phyloP scores from a whole-genome alignment of 192 early-diverging fungal species.

The Backusella australiensis region DNA sequence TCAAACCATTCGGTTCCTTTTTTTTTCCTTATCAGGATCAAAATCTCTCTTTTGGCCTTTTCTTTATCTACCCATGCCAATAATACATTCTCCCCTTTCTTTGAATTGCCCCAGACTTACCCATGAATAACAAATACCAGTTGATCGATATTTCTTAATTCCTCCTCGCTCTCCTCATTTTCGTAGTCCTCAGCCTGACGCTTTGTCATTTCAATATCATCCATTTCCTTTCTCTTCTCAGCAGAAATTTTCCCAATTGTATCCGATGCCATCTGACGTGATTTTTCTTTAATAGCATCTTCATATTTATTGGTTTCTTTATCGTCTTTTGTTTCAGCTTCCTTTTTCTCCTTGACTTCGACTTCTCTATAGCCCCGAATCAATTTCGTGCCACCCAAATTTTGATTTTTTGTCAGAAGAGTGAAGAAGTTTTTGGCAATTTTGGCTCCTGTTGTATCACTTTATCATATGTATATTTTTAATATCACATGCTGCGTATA shows the following conservation, averaged over 20 bases:
- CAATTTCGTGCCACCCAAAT: constrained; percentile 65
- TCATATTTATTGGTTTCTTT: not conserved
- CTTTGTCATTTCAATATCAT: not conserved
- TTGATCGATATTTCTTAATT: constrained; percentile 71
- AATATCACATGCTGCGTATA: not conserved
- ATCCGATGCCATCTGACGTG: not conserved
- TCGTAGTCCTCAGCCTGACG: constrained; percentile 47
- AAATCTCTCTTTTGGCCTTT: no score
- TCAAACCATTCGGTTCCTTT: not conserved
- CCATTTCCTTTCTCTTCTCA: constrained; percentile 1
- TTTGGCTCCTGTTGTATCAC: constrained; percentile 30
- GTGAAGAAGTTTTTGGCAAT: constrained; percentile 53
- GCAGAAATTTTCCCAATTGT: not conserved
- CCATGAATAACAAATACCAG: constrained; percentile 84
- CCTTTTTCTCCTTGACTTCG: constrained; percentile 20
- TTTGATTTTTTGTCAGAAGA: constrained; percentile 47
- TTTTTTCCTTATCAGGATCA: no score
- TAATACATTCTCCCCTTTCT: not conserved
- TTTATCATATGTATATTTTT: not conserved
- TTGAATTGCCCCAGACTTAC: constrained; percentile 3
- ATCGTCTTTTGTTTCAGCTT: not conserved
- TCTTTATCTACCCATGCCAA: not conserved
- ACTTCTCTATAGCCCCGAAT: constrained; percentile 76
- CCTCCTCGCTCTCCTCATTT: constrained; percentile 48
- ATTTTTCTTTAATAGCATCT: not conserved